Evolutionary conservation across 768 basidiomycete species (phyloP), one percentile per base, ranked within the genome.

Genomic region (Kwoniella bestiolae): DNA sequence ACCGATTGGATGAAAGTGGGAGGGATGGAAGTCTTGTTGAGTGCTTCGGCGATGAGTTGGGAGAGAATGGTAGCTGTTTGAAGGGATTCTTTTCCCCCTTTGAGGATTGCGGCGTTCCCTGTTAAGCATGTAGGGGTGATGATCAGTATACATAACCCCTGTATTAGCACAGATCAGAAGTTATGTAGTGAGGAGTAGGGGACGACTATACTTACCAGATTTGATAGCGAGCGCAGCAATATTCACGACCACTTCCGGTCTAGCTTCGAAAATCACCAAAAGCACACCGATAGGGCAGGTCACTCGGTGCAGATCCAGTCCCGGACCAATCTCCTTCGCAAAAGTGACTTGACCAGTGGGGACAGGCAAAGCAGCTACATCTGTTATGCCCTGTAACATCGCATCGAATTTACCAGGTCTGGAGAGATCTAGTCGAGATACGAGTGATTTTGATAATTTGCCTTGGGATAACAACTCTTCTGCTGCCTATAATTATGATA

Each of bases 191-290:
- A n/a, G n/a, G n/a, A n/a, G n/a, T 86, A 4, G 94, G 91, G 67
- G 94, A 94, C 78, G 50, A 3, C 38, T 3, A 6, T 21, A 75
- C 87, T 64, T 66, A 92, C 95, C 95, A 31, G 94, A 96, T 81
- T 97, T 99, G 78, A 99, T 91, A 1, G 96, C 95, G 75, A 98
- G 83, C 0, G 94, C 87, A 5, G 96, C 92, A 68, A 99, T 97
- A 79, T 98, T 98, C 44, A 97, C 91, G 26, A 98, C 92, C 12
- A 99, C 95, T 79, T 99, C 96, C 1, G 96, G 96, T 29, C 95
- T 86, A 3, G 95, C 91, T 81, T 98, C 96, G 73, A 99, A 99
- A 66, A 99, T 95, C 67, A 98, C 92, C 56, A 99, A 85, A 12
- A 99, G 84, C 0, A 96, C 94, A 23, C 96, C 96, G 68, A 99